Evolutionary conservation across 768 basidiomycete species (phyloP).

Genomic region (Mrakia hoshinonis): DNA sequence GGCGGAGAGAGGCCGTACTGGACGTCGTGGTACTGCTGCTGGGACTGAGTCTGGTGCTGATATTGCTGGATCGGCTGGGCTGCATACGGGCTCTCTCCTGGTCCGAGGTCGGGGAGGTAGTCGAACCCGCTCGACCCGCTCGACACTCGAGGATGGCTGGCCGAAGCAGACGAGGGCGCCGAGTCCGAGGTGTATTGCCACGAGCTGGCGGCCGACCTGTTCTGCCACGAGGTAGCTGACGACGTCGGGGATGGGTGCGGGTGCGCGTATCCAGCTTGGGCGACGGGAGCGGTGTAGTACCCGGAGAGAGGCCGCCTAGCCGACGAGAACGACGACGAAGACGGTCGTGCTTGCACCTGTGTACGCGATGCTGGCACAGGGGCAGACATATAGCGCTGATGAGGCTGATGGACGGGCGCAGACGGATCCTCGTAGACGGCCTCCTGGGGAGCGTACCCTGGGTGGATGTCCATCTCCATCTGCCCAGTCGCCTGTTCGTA

Average conservation of each 20-base stretch:
- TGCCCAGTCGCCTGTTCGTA: not conserved
- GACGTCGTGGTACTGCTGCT: not conserved
- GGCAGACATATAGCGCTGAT: not conserved
- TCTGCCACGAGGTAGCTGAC: too few relatives aligned
- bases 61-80: not conserved
- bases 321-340: not conserved
- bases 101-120: not conserved
- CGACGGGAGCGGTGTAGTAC: not conserved
- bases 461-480: not conserved
- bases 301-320: not conserved
- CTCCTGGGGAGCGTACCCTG: not conserved
- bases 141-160: too few relatives aligned
- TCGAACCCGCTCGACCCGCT: too few relatives aligned
- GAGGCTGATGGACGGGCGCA: not conserved
- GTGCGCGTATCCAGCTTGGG: too few relatives aligned
- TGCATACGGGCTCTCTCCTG: not conserved
- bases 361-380: not conserved
- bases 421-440: not conserved
- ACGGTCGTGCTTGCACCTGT: not conserved
- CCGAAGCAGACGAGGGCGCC: too few relatives aligned
- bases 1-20: not conserved
- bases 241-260: too few relatives aligned
- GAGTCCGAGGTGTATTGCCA: too few relatives aligned
- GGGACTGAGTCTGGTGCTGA: not conserved
- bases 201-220: too few relatives aligned